Conservation (phyloP, 345 rosid genomes). For the Syzygium jambos region DNA sequence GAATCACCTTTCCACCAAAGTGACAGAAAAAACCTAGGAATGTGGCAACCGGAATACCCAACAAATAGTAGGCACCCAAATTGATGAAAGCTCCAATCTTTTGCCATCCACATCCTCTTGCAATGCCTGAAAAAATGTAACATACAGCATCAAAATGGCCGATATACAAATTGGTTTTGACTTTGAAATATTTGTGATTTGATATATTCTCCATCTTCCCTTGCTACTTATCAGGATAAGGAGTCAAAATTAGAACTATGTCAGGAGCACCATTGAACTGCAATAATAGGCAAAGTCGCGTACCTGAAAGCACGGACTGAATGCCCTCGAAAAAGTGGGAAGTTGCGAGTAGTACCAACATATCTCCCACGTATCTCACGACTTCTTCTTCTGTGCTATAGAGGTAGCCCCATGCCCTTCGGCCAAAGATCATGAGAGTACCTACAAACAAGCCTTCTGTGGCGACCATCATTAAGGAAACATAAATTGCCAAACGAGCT, state of each 20-base stretch:
- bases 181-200: not conserved
- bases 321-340: conserved; percentile 22
- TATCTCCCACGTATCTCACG: conserved; percentile 19
- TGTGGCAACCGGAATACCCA: conserved; percentile 14
- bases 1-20: conserved; percentile 4
- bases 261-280: not conserved
- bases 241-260: not conserved
- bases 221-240: not conserved
- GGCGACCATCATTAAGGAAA: conserved; percentile 7
- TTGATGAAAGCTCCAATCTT: conserved; percentile 24
- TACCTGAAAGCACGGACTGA: conserved; percentile 14
- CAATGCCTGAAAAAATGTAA: conserved; percentile 10
- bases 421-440: conserved; percentile 12
- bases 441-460: conserved; percentile 19
- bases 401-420: conserved; percentile 15
- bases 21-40: conserved; percentile 18
- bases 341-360: conserved; percentile 19
- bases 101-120: conserved; percentile 43
- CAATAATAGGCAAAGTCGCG: not conserved
- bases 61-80: conserved; percentile 25
- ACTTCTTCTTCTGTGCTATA: conserved; percentile 3
- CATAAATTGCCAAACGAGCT: conserved; percentile 23
- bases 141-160: not conserved
- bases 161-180: not conserved
- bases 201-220: not conserved